Conservation (phyloP, 1,284 basidiomycete species). For the Psilocybe mexicana region DNA sequence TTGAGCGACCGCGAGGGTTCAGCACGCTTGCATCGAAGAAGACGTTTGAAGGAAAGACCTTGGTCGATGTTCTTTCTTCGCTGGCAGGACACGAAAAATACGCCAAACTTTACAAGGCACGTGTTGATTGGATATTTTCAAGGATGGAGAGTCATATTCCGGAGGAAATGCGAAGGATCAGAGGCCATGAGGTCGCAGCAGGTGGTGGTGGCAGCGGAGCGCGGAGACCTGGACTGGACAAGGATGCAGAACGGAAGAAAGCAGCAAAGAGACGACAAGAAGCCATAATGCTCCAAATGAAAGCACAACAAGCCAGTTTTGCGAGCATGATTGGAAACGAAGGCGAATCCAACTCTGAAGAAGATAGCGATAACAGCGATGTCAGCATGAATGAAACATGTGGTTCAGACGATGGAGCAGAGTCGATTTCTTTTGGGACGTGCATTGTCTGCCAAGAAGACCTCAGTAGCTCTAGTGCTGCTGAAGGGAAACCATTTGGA, state of each 20-base stretch:
- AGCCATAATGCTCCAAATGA: slow-evolving; percentile 92
- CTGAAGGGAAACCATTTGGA: slow-evolving; percentile 74
- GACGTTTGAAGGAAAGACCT: slow-evolving; percentile 52
- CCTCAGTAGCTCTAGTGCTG: slow-evolving; percentile 50
- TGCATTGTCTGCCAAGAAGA: slow-evolving; percentile 99
- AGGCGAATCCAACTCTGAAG: slow-evolving; percentile 57
- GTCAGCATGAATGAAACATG: slow-evolving; percentile 44
- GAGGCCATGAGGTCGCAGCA: slow-evolving; percentile 7
- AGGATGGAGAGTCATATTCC: slow-evolving; percentile 56
- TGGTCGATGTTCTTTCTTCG: slow-evolving; percentile 74
- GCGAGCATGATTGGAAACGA: slow-evolving; percentile 74
- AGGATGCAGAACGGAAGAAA: slow-evolving; percentile 70
- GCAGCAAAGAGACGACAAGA: slow-evolving; percentile 86
- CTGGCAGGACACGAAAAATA: slow-evolving; percentile 78
- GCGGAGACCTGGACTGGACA: slow-evolving; percentile 46
- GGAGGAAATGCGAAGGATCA: slow-evolving; percentile 48
- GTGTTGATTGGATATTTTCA: slow-evolving; percentile 75
- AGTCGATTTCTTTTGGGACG: slow-evolving; percentile 73
- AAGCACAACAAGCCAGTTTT: slow-evolving; percentile 86
- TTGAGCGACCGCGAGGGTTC: slow-evolving; percentile 68
- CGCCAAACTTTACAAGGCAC: slow-evolving; percentile 62
- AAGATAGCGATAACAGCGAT: slow-evolving; percentile 50
- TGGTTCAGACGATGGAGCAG: slow-evolving; percentile 53
- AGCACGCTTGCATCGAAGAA: slow-evolving; percentile 56
- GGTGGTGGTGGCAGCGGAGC: slow-evolving; percentile 7